A percentile compares a stretch with the other conserved stretches of the same genome.
phyloP scores from a whole-genome alignment of 345 rosid species.

The Schrenkiella parvula region DNA sequence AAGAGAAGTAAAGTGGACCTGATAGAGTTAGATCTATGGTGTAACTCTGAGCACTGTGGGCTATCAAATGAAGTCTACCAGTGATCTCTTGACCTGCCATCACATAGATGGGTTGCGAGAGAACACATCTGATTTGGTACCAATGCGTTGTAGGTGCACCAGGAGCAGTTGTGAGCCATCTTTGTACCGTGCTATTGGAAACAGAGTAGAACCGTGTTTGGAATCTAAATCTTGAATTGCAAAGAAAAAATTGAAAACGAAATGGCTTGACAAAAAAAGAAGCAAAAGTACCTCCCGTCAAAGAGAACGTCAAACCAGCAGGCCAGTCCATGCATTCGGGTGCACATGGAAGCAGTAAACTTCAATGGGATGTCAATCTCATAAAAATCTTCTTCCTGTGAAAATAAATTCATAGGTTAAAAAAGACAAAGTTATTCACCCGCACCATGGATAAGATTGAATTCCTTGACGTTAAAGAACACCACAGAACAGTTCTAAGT shows the following conservation, averaged over 20 bases:
- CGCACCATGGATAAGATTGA: neutral
- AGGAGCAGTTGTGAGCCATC: slow-evolving; percentile 98
- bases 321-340: slow-evolving; percentile 94
- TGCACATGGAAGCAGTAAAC: slow-evolving; percentile 75
- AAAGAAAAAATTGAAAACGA: neutral
- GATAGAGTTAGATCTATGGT: slow-evolving; percentile 78
- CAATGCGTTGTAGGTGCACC: slow-evolving; percentile 98
- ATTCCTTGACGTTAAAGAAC: neutral
- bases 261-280: neutral
- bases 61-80: slow-evolving; percentile 79
- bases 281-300: slow-evolving; percentile 61
- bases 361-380: slow-evolving; percentile 88
- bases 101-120: slow-evolving; percentile 85
- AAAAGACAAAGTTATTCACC: neutral
- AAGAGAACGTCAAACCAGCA: slow-evolving; percentile 98
- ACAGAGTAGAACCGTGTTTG: neutral
- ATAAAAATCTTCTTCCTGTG: slow-evolving; percentile 86
- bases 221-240: neutral
- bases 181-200: slow-evolving; percentile 67
- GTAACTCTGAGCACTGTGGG: slow-evolving; percentile 94
- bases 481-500: neutral
- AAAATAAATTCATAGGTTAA: slow-evolving; percentile 10
- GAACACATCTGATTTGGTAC: slow-evolving; percentile 97
- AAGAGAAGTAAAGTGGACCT: slow-evolving; percentile 39
- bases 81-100: slow-evolving; percentile 97